Conservation (phyloP, 306 rosid genomes). For the Cucurbita argyrosperma region DNA sequence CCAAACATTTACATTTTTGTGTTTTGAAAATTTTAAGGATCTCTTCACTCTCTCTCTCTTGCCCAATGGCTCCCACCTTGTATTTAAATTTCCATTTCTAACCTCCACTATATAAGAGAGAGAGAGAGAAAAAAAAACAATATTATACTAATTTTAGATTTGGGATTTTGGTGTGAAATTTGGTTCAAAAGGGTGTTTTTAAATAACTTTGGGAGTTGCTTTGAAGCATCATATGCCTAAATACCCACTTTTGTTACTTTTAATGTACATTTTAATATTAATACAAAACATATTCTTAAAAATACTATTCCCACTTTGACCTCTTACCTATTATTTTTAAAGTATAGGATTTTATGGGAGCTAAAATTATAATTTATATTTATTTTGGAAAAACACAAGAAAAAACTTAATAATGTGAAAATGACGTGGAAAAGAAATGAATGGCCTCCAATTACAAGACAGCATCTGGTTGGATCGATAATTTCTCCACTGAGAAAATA, state of each 20-base stretch:
- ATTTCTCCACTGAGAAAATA: conserved; percentile 1
- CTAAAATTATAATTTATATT: too few species aligned
- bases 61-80: background rate
- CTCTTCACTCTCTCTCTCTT: background rate
- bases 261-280: too few species aligned
- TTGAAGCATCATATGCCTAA: background rate
- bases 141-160: background rate
- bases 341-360: too few species aligned
- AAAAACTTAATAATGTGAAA: background rate
- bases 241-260: too few species aligned
- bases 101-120: background rate
- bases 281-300: too few species aligned
- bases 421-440: background rate
- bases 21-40: conserved; percentile 1
- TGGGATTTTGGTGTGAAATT: background rate
- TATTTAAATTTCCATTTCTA: background rate
- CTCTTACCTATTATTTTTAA: too few species aligned
- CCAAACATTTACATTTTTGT: background rate
- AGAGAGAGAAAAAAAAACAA: too few species aligned
- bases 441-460: conserved; percentile 1
- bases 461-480: conserved; percentile 3
- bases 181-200: background rate
- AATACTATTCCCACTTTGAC: too few species aligned
- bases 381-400: too few species aligned
- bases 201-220: background rate